phyloP scores from a whole-genome alignment of 225 moss, liverwort and hornwort species.

The Marchantia polymorpha region DNA sequence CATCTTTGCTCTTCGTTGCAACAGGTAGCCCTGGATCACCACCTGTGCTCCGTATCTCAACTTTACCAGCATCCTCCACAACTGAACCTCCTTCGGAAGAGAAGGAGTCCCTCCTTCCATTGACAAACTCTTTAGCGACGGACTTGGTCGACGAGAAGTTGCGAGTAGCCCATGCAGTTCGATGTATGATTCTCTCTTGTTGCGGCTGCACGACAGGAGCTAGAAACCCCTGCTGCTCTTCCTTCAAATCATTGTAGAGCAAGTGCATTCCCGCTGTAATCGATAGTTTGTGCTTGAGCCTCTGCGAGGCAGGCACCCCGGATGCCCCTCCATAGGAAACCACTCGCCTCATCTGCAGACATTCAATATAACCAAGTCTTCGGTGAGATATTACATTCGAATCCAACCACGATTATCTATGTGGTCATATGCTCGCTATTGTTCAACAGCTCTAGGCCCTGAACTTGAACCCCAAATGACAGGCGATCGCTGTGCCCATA shows the following conservation, averaged over 20 bases:
- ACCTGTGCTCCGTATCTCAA: not conserved
- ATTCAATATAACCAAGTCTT: not conserved
- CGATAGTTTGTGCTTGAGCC: conserved; percentile 48
- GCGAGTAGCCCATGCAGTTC: conserved; percentile 38
- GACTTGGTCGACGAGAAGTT: conserved; percentile 38
- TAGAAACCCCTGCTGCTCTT: conserved; percentile 29
- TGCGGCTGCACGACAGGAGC: conserved; percentile 15
- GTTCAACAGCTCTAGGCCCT: not conserved
- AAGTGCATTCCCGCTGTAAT: conserved; percentile 43
- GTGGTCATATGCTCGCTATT: not conserved
- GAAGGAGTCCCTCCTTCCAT: conserved; percentile 19
- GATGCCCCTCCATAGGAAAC: conserved; percentile 36
- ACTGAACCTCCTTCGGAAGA: not conserved
- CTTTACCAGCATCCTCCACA: not conserved
- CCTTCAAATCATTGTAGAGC: conserved; percentile 22
- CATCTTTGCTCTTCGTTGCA: not conserved
- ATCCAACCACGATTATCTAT: not conserved
- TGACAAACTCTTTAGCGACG: conserved; percentile 22
- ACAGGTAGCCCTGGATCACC: not conserved
- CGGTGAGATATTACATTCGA: not conserved
- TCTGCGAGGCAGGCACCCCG: conserved; percentile 45
- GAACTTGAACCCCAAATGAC: not conserved
- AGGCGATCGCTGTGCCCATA: not conserved
- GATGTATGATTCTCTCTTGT: conserved; percentile 42
- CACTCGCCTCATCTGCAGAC: conserved; percentile 44